These are phyloP conservation scores for Adansonia madagascariensis DNA, from an alignment of 441 rosid genomes.

Conservation along the genomic window DNA sequence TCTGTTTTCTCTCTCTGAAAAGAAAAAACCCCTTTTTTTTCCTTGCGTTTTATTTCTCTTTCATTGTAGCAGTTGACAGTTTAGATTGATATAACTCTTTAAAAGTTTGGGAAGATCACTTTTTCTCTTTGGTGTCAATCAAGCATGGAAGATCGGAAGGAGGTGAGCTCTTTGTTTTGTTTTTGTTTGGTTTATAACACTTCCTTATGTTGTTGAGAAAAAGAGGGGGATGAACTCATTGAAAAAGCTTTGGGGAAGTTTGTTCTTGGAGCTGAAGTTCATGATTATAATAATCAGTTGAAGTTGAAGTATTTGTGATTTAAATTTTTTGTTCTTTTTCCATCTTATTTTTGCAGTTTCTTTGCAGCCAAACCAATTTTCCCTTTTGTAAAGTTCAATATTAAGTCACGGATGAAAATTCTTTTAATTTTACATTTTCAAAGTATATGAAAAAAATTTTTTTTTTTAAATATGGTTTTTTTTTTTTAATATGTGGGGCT, in stretches of 20 bases:
- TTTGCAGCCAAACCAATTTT: constrained; percentile 5
- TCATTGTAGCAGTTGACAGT: not conserved
- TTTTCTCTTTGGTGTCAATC: constrained; percentile 11
- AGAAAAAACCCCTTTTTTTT: not conserved
- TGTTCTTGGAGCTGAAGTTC: not conserved
- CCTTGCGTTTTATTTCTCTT: not conserved
- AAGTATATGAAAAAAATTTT: not conserved
- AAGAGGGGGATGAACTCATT: not conserved
- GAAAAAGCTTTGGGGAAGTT: not conserved
- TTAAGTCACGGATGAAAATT: not conserved
- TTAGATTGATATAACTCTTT: not conserved
- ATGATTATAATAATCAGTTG: not conserved
- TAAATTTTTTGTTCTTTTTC: not conserved
- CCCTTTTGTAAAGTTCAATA: not conserved
- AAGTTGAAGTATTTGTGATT: not conserved
- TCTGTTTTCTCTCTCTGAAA: not conserved
- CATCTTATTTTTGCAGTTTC: not conserved
- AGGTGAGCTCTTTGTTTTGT: constrained; percentile 38
- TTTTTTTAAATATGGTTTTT: not conserved
- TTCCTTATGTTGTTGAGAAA: not conserved
- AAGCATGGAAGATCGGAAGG: constrained; percentile 66
- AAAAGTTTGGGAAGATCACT: not conserved
- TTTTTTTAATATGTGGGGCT: not conserved
- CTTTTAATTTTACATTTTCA: not conserved
- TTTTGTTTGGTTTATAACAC: no score